Base-by-base conservation (phyloP, 768 basidiomycete genomes). In the Suillus variegatus region DNA sequence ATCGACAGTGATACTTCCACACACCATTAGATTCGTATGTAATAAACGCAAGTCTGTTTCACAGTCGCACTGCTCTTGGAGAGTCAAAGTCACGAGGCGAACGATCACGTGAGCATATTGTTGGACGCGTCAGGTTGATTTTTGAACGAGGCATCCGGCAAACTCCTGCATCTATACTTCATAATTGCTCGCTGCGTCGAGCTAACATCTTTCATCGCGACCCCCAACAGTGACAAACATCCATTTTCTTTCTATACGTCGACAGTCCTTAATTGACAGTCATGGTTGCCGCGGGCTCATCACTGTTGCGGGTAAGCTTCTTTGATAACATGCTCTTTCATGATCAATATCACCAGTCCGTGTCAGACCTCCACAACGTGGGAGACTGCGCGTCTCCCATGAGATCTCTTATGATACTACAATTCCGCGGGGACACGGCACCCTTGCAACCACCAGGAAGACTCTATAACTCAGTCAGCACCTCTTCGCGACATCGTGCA, bases 221-320 rank as follows among this genome's bases (percentile, higher is more conserved):
- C 12, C 18, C 6, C 12, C 32, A 9, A 13, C 18, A 60, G 25
- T 4, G 40, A 38, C 40, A 41, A 28, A 25, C 10, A 32, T 18
- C 12, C 9, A 32, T 3, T 43, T 6, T 6, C 3, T 32, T 36
- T 32, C 25, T n/a, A 60, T 20, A 60, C 28, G 12, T 60, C 41
- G 25, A 60, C 40, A 18, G 25, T 60, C 38, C 57, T 25, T 58
- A 41, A 41, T 56, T 10, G 36, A 38, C 57, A 49, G 77, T 69
- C 68, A 92, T 93, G 91, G 90, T 91, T 73, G 85, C 91, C 75
- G 90, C 92, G 69, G 93, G 93, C 77, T 92, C 71, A 95, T 95
- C 72, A 90, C 89, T 60, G 93, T 94, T 64, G 93, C 91, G 78
- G 92, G 93, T 91, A 64, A 62, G 82, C 64, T 62, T 51, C 60